Conservation (phyloP, 2,329 filamentous ascomycete species). For the Cercospora sp. region DNA sequence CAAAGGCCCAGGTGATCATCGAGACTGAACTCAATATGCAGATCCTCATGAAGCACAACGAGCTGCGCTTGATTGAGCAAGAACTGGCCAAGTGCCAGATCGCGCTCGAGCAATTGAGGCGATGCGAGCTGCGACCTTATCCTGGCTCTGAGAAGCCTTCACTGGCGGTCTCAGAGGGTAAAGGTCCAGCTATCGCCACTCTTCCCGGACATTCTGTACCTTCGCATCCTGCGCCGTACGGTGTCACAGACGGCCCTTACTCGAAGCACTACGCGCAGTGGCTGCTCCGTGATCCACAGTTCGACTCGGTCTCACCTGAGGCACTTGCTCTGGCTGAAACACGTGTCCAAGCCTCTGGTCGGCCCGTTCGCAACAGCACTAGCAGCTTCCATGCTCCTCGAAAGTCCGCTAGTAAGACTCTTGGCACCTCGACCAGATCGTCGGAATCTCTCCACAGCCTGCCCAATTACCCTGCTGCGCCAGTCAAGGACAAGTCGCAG, state of each 20-base stretch:
- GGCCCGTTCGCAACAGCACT: constrained; percentile 72
- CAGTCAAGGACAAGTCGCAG: constrained; percentile 68
- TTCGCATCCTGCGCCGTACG: constrained; percentile 81
- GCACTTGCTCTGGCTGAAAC: constrained; percentile 29
- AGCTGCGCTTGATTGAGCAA: constrained; percentile 90
- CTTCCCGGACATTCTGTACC: constrained; percentile 66
- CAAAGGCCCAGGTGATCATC: constrained; percentile 67
- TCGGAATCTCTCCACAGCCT: constrained; percentile 49
- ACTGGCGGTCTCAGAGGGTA: constrained; percentile 69
- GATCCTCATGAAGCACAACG: constrained; percentile 90
- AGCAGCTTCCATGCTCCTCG: constrained; percentile 53
- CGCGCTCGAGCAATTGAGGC: constrained; percentile 87
- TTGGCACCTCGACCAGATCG: constrained; percentile 64
- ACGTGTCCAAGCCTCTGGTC: constrained; percentile 58
- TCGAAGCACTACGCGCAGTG: constrained; percentile 92
- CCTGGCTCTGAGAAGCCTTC: constrained; percentile 70
- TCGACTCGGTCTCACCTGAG: constrained; percentile 59
- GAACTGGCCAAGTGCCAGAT: constrained; percentile 95
- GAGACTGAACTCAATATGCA: constrained; percentile 87
- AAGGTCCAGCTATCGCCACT: constrained; percentile 67
- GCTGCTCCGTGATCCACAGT: constrained; percentile 84
- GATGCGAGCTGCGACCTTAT: constrained; percentile 89
- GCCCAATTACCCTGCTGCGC: constrained; percentile 70
- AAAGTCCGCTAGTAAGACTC: constrained; percentile 51
- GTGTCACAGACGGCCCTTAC: constrained; percentile 89